A percentile compares a stretch with the other conserved stretches of the same genome.
Conservation (phyloP, 371 early-diverging fungal genomes). For the Coemansia sp. region DNA sequence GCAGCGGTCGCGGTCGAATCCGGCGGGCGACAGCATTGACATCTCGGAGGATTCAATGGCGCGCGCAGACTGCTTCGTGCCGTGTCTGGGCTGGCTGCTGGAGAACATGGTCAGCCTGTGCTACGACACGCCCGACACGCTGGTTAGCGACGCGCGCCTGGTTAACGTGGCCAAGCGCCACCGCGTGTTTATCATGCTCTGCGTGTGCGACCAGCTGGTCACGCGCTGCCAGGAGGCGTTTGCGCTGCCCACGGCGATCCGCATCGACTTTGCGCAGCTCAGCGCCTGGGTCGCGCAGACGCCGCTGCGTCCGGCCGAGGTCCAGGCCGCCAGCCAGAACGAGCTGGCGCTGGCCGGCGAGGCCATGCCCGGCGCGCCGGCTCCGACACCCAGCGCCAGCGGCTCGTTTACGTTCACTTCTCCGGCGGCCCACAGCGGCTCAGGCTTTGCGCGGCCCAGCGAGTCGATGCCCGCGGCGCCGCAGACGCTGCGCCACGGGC, state of each 20-base stretch:
- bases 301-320: slow-evolving; percentile 31
- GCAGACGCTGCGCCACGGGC: slow-evolving; percentile 26
- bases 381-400: slow-evolving; percentile 21
- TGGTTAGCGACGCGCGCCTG: slow-evolving; percentile 52
- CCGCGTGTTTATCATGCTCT: slow-evolving; percentile 63
- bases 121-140: slow-evolving; percentile 56
- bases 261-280: slow-evolving; percentile 41
- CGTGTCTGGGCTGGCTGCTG: slow-evolving; percentile 58
- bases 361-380: neutral
- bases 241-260: slow-evolving; percentile 46
- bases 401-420: slow-evolving; percentile 34
- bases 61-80: slow-evolving; percentile 52
- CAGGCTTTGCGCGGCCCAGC: slow-evolving; percentile 25
- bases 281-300: slow-evolving; percentile 32
- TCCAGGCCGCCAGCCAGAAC: slow-evolving; percentile 17
- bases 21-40: slow-evolving; percentile 25
- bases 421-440: slow-evolving; percentile 7
- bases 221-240: slow-evolving; percentile 47
- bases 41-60: slow-evolving; percentile 42
- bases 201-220: slow-evolving; percentile 54
- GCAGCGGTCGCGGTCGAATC: slow-evolving; percentile 39
- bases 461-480: slow-evolving; percentile 16
- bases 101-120: slow-evolving; percentile 59
- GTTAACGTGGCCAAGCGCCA: slow-evolving; percentile 74
- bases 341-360: slow-evolving; percentile 14